phyloP scores from a whole-genome alignment of 495 filamentous ascomycete genomes.

The Neurospora tetrasperma region DNA sequence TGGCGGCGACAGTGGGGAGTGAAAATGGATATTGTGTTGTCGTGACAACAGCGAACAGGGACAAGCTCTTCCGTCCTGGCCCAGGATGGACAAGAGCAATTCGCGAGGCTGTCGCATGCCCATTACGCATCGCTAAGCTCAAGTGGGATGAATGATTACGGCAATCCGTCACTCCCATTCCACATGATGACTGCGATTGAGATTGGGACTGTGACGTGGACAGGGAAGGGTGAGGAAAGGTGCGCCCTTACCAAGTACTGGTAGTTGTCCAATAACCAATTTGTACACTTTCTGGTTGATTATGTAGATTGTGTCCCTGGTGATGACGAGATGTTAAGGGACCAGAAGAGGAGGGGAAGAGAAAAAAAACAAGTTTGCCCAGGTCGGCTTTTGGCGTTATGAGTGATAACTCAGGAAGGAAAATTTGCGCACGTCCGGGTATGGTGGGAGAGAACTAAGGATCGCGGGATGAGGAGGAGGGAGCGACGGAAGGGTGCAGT shows the following conservation, averaged over 20 bases:
- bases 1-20: conserved; percentile 14
- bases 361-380: neutral
- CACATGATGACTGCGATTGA: neutral
- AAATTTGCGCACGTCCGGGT: neutral
- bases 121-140: neutral
- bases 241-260: neutral
- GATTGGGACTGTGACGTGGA: neutral
- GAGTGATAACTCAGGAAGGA: neutral
- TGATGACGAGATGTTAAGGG: neutral
- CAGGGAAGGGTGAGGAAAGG: neutral
- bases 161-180: neutral
- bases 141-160: neutral
- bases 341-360: neutral
- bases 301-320: neutral
- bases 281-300: neutral
- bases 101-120: neutral
- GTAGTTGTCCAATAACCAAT: neutral
- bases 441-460: neutral
- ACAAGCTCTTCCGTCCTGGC: neutral
- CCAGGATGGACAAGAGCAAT: neutral
- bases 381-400: neutral
- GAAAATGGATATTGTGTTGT: conserved; percentile 5
- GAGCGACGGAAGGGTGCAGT: neutral
- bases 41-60: neutral
- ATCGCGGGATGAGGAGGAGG: neutral